phyloP scores from a whole-genome alignment of 305 asterid genomes.

The Fraxinus latifolia region DNA sequence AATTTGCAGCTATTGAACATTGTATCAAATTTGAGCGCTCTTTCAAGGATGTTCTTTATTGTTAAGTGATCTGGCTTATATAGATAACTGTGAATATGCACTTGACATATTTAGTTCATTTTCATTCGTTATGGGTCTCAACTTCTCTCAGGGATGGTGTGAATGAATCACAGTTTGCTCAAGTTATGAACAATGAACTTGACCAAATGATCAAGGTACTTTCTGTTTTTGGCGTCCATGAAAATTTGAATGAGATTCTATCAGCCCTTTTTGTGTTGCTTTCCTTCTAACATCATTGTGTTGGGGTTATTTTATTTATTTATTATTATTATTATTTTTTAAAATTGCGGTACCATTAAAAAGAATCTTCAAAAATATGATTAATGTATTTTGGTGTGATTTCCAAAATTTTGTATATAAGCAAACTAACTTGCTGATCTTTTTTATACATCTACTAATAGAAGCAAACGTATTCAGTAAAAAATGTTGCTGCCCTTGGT shows the following conservation, averaged over 20 bases:
- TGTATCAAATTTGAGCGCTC: constrained; percentile 1
- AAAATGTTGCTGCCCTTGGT: not conserved
- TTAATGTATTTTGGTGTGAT: constrained; percentile 3
- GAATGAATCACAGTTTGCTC: constrained; percentile 76
- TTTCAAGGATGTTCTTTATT: not conserved
- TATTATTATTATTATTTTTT: not conserved
- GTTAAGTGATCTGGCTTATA: constrained; percentile 12
- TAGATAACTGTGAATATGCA: constrained; percentile 13
- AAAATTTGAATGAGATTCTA: constrained; percentile 17
- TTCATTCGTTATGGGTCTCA: constrained; percentile 17
- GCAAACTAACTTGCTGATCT: not conserved
- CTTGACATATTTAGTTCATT: constrained; percentile 14
- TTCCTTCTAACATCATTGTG: not conserved
- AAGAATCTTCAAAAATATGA: not conserved
- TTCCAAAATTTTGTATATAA: not conserved
- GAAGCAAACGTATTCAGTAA: not conserved
- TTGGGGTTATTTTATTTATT: not conserved
- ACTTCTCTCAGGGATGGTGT: constrained; percentile 76
- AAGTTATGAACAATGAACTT: constrained; percentile 70
- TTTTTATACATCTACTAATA: not conserved
- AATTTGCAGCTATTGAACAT: not conserved
- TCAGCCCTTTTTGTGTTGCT: not conserved
- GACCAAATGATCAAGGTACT: constrained; percentile 86
- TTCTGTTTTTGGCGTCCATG: constrained; percentile 17
- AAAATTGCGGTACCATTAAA: not conserved